Evolutionary conservation across 2,329 filamentous ascomycete genomes (phyloP).

Genomic region (Aspergillus proliferans): DNA sequence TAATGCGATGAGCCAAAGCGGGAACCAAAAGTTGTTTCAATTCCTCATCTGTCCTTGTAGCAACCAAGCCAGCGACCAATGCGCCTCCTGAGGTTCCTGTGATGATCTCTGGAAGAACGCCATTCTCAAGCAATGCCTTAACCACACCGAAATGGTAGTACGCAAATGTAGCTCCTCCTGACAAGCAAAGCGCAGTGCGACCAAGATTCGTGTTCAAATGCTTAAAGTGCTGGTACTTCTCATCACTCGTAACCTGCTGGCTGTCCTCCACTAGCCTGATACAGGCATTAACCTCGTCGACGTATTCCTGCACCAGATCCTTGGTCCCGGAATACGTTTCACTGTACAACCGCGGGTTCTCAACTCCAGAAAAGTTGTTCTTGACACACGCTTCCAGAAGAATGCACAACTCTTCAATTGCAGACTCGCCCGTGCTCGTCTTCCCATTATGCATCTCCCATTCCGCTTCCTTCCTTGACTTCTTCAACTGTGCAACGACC

Average conservation of each 20-base stretch:
- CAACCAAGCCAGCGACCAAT: slow-evolving; percentile 76
- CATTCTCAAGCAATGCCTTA: slow-evolving; percentile 79
- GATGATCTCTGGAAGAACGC: slow-evolving; percentile 84
- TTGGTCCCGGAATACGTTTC: slow-evolving; percentile 99
- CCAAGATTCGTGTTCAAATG: slow-evolving; percentile 86
- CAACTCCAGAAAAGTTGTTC: slow-evolving; percentile 93
- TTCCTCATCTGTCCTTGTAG: slow-evolving; percentile 87
- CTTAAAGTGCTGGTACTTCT: slow-evolving; percentile 78
- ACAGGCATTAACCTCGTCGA: slow-evolving; percentile 61
- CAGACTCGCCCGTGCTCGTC: slow-evolving; percentile 31
- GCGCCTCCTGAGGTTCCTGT: slow-evolving; percentile 95
- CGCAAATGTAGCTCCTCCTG: slow-evolving; percentile 87
- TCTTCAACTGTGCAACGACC: slow-evolving; percentile 67
- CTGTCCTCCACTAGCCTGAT: slow-evolving; percentile 65
- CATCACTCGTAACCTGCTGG: slow-evolving; percentile 59
- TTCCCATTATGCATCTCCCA: slow-evolving; percentile 25
- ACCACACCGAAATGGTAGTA: slow-evolving; percentile 96
- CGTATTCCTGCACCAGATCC: slow-evolving; percentile 78
- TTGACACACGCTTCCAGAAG: slow-evolving; percentile 88
- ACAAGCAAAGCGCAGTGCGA: slow-evolving; percentile 84
- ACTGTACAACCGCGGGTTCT: slow-evolving; percentile 90
- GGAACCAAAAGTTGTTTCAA: slow-evolving; percentile 78
- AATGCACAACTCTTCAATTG: slow-evolving; percentile 68
- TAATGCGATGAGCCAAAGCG: slow-evolving; percentile 77
- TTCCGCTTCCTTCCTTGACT: slow-evolving; percentile 35